Evolutionary conservation across 495 filamentous ascomycete species (phyloP).

Genomic region (Aspergillus cristatus): DNA sequence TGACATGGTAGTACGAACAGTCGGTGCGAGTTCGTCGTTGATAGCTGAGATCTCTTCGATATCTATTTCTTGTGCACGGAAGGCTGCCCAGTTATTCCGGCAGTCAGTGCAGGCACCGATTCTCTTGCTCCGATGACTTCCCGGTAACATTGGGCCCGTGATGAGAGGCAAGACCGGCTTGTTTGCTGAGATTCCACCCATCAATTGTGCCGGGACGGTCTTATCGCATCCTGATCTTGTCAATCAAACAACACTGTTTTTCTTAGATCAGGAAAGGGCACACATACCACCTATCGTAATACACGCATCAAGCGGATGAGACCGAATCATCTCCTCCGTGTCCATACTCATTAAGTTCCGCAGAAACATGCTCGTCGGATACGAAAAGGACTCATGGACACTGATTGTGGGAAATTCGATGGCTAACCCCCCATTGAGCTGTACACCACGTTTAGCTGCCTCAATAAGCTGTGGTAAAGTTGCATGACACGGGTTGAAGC

Average conservation of each 20-base stretch:
- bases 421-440: conserved; percentile 50
- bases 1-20: conserved; percentile 28
- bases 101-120: conserved; percentile 63
- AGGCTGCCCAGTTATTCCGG: conserved; percentile 58
- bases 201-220: conserved; percentile 57
- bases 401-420: conserved; percentile 62
- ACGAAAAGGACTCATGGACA: conserved; percentile 52
- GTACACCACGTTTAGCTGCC: conserved; percentile 52
- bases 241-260: neutral
- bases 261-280: neutral
- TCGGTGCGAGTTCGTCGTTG: conserved; percentile 61
- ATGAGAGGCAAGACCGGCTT: conserved; percentile 55
- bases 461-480: conserved; percentile 61
- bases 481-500: conserved; percentile 61
- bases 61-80: conserved; percentile 49
- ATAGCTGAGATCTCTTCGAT: conserved; percentile 56
- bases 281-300: conserved; percentile 53
- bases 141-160: conserved; percentile 61
- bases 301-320: conserved; percentile 55
- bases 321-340: conserved; percentile 60
- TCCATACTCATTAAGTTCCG: conserved; percentile 66
- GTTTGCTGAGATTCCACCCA: conserved; percentile 63
- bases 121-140: conserved; percentile 45
- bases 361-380: conserved; percentile 60
- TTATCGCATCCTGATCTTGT: conserved; percentile 50